Evolutionary conservation across 2,329 filamentous ascomycete species (phyloP).

Genomic region (Aspergillus hortae): DNA sequence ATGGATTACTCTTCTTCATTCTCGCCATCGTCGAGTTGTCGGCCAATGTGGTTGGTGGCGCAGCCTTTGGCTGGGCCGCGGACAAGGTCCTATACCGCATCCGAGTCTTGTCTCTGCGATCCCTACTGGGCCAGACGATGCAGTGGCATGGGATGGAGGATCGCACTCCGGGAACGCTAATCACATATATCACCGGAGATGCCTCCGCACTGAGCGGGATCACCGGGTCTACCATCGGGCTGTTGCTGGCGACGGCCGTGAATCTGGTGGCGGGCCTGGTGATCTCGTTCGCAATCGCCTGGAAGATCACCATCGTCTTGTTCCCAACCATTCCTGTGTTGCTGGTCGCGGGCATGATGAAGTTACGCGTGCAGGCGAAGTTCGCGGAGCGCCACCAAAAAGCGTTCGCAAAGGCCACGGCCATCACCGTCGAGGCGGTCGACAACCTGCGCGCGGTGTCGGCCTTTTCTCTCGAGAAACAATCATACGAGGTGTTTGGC

Average conservation of each 20-base stretch:
- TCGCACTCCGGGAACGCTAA: conserved; percentile 58
- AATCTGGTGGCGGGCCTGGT: conserved; percentile 66
- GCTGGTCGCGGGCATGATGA: conserved; percentile 65
- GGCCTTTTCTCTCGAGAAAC: conserved; percentile 49
- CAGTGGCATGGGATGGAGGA: conserved; percentile 66
- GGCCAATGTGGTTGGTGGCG: conserved; percentile 59
- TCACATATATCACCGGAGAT: conserved; percentile 67
- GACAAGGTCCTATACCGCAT: conserved; percentile 63
- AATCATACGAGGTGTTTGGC: conserved; percentile 44
- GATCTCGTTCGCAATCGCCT: conserved; percentile 66
- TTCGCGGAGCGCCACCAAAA: conserved; percentile 54
- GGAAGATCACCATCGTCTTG: conserved; percentile 72
- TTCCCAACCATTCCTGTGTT: conserved; percentile 66
- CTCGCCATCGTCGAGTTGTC: conserved; percentile 56
- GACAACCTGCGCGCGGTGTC: conserved; percentile 51
- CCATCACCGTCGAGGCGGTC: conserved; percentile 50
- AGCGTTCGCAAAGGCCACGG: conserved; percentile 49
- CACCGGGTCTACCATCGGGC: conserved; percentile 67
- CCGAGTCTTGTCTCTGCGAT: conserved; percentile 59
- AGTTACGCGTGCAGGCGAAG: conserved; percentile 57
- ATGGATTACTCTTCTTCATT: conserved; percentile 57
- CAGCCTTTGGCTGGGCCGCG: conserved; percentile 54
- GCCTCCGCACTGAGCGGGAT: conserved; percentile 63
- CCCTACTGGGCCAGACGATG: conserved; percentile 61
- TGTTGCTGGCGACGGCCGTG: conserved; percentile 63